Conservation (phyloP, 176 grass and related monocot species). For the Dendrocalamus sinicus region DNA sequence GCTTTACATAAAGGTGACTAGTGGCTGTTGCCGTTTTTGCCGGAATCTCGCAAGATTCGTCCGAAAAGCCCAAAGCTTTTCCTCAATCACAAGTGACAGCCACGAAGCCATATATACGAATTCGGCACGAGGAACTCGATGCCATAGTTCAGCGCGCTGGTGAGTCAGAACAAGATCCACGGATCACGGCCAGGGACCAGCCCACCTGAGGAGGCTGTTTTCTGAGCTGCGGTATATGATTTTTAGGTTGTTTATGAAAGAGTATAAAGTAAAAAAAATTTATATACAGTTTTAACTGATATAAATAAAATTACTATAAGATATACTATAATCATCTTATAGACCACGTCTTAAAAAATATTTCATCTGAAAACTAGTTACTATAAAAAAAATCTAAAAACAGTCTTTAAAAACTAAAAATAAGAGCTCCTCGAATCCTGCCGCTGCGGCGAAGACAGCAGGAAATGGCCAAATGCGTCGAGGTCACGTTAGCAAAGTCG, state of each 20-base stretch:
- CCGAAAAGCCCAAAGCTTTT: neutral
- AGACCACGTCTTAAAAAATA: too few species aligned
- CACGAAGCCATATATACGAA: neutral
- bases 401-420: too few species aligned
- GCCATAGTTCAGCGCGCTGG: neutral
- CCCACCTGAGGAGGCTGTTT: neutral
- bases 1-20: constrained; percentile 18
- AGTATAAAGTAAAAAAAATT: too few species aligned
- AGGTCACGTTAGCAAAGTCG: neutral
- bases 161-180: constrained; percentile 1
- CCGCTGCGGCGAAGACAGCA: neutral
- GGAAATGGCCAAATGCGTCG: neutral
- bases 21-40: constrained; percentile 35
- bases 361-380: too few species aligned
- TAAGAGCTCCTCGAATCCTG: neutral
- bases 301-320: too few species aligned
- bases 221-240: too few species aligned
- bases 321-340: too few species aligned
- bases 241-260: too few species aligned
- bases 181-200: neutral
- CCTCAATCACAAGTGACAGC: neutral
- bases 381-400: too few species aligned
- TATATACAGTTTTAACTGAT: too few species aligned
- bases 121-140: constrained; percentile 27
- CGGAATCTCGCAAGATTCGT: constrained; percentile 13